Percentiles rank a stretch among this genome's conserved stretches.
Evolutionary conservation across 805 yeast genomes (phyloP).

Genomic region (Metschnikowia koreensis): DNA sequence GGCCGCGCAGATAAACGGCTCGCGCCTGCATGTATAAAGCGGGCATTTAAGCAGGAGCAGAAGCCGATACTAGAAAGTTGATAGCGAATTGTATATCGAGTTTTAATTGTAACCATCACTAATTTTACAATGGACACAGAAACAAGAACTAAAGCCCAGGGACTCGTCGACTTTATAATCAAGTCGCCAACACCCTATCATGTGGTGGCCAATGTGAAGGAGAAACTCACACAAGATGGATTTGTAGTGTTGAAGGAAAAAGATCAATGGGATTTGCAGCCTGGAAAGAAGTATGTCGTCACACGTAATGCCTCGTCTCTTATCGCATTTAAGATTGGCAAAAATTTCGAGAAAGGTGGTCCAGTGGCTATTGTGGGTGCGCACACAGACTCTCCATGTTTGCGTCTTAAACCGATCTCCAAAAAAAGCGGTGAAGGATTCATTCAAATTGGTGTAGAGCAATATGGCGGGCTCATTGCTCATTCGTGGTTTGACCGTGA

Average conservation of each 20-base stretch:
- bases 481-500: slow-evolving; percentile 98
- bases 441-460: slow-evolving; percentile 87
- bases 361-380: slow-evolving; percentile 92
- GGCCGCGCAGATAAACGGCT: slow-evolving; percentile 7
- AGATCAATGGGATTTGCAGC: slow-evolving; percentile 57
- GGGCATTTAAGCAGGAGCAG: background rate
- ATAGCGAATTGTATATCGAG: background rate
- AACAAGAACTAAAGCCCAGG: slow-evolving; percentile 40
- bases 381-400: slow-evolving; percentile 91
- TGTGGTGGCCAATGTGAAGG: slow-evolving; percentile 69
- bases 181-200: slow-evolving; percentile 93
- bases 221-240: slow-evolving; percentile 56
- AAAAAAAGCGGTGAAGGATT: slow-evolving; percentile 69
- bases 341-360: slow-evolving; percentile 67
- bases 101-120: background rate
- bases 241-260: slow-evolving; percentile 74
- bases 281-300: slow-evolving; percentile 71
- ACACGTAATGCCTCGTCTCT: slow-evolving; percentile 89
- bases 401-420: slow-evolving; percentile 86
- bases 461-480: slow-evolving; percentile 95
- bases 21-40: slow-evolving; percentile 3
- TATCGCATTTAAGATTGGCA: slow-evolving; percentile 83
- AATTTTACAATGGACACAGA: slow-evolving; percentile 12
- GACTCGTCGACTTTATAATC: slow-evolving; percentile 76
- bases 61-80: background rate